Percentiles rank a stretch among this genome's conserved stretches.
phyloP scores from a whole-genome alignment of 192 early-diverging fungal genomes.

The Gryganskiella cystojenkinii region DNA sequence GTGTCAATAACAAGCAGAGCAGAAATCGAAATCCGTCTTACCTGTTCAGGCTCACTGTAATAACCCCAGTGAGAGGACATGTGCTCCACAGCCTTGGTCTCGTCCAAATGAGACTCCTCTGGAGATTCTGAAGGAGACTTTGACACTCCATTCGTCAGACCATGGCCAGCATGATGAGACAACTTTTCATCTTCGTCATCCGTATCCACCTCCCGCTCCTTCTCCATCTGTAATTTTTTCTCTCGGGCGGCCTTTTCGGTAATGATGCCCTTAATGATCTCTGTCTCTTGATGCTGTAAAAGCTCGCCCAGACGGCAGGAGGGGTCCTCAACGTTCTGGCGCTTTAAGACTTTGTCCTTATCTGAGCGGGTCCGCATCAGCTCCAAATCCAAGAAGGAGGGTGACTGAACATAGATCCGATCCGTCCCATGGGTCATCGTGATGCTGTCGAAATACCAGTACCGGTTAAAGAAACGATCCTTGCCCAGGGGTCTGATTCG shows the following conservation, averaged over 20 bases:
- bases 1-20: too few species aligned
- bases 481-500: slow-evolving; percentile 79
- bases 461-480: slow-evolving; percentile 89
- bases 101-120: slow-evolving; percentile 9
- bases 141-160: slow-evolving; percentile 10
- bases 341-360: slow-evolving; percentile 32
- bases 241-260: slow-evolving; percentile 27
- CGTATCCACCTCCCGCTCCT: slow-evolving; percentile 60
- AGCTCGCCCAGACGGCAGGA: slow-evolving; percentile 26
- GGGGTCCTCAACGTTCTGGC: slow-evolving; percentile 25
- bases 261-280: slow-evolving; percentile 46
- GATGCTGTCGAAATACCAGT: slow-evolving; percentile 92
- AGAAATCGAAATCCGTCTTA: too few species aligned
- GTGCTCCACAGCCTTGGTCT: slow-evolving; percentile 34
- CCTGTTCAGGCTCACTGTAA: slow-evolving; percentile 58
- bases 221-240: slow-evolving; percentile 32
- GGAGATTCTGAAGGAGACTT: not conserved
- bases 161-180: slow-evolving; percentile 13
- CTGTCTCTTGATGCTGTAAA: slow-evolving; percentile 45
- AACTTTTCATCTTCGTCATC: slow-evolving; percentile 24
- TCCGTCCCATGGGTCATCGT: slow-evolving; percentile 71
- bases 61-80: slow-evolving; percentile 42
- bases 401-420: slow-evolving; percentile 68
- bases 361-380: slow-evolving; percentile 55
- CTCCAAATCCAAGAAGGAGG: slow-evolving; percentile 62